Evolutionary conservation across 2,329 filamentous ascomycete species (phyloP).

Genomic region (Colletotrichum agaves): DNA sequence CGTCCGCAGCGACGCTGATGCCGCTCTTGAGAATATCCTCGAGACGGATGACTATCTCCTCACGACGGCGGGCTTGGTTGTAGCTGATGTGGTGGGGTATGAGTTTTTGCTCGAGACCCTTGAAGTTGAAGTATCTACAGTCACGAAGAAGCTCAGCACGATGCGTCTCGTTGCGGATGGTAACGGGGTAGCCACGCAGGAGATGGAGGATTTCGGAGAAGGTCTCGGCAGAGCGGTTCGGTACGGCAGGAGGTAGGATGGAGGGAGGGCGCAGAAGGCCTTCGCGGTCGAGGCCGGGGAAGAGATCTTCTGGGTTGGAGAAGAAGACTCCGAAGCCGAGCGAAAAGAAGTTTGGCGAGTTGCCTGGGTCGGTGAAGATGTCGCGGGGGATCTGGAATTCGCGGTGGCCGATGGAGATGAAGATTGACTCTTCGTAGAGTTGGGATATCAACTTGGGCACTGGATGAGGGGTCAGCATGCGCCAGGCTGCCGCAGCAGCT

Average conservation of each 20-base stretch:
- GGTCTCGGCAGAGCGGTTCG: conserved; percentile 82
- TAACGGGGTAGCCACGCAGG: conserved; percentile 83
- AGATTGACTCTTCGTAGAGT: conserved; percentile 91
- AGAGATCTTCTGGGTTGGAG: conserved; percentile 80
- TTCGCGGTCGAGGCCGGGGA: conserved; percentile 84
- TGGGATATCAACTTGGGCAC: conserved; percentile 91
- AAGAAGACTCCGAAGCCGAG: conserved; percentile 92
- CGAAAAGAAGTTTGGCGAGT: conserved; percentile 96
- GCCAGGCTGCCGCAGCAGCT: conserved; percentile 4
- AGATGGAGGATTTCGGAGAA: conserved; percentile 87
- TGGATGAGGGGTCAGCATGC: conserved; percentile 47
- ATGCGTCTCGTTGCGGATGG: conserved; percentile 80
- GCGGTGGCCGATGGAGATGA: conserved; percentile 86
- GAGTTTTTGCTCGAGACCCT: conserved; percentile 87
- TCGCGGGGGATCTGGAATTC: conserved; percentile 93
- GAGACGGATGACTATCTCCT: conserved; percentile 82
- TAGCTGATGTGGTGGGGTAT: conserved; percentile 81
- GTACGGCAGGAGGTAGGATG: conserved; percentile 84
- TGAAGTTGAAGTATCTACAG: conserved; percentile 92
- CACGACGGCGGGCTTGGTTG: conserved; percentile 74
- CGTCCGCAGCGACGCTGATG: conserved; percentile 71
- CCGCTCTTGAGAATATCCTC: conserved; percentile 92
- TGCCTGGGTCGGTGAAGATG: conserved; percentile 84
- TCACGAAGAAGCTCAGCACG: conserved; percentile 82
- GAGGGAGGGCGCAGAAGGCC: conserved; percentile 86